A percentile compares a stretch with the other conserved stretches of the same genome.
These are phyloP conservation scores for Globisporangium spinosum DNA, from an alignment of 352 stramenopile species.

Conservation along the genomic window DNA sequence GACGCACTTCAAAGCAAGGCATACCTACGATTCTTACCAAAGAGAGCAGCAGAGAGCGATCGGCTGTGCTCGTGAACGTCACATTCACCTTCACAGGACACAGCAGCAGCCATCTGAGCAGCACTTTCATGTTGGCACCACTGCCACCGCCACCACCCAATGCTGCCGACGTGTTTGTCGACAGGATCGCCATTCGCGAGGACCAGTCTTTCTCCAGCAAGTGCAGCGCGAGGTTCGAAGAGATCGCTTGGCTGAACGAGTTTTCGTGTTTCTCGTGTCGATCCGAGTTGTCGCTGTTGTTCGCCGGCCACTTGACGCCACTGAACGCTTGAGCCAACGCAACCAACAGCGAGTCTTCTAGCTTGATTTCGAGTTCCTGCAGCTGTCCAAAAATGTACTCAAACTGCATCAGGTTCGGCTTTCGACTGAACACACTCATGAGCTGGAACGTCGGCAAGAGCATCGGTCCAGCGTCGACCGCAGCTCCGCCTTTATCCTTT, in stretches of 20 bases:
- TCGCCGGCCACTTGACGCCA: slow-evolving; percentile 58
- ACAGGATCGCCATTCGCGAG: slow-evolving; percentile 36
- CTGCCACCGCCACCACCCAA: slow-evolving; percentile 26
- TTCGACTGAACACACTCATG: slow-evolving; percentile 70
- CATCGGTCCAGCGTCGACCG: slow-evolving; percentile 22
- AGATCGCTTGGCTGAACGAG: background rate
- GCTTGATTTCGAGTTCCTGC: slow-evolving; percentile 84
- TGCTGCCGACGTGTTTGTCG: slow-evolving; percentile 27
- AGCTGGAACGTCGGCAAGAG: slow-evolving; percentile 76
- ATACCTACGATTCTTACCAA: slow-evolving; percentile 32
- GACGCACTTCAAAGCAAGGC: background rate
- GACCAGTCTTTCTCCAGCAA: slow-evolving; percentile 59
- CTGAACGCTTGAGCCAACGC: slow-evolving; percentile 73
- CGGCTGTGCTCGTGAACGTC: slow-evolving; percentile 84
- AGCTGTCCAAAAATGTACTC: slow-evolving; percentile 87
- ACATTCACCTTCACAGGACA: slow-evolving; percentile 86
- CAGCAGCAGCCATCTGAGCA: slow-evolving; percentile 74
- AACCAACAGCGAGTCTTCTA: slow-evolving; percentile 77
- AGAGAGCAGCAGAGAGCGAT: slow-evolving; percentile 78
- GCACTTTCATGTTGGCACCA: slow-evolving; percentile 64
- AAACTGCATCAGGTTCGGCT: slow-evolving; percentile 68
- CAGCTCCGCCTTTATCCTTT: slow-evolving; percentile 21
- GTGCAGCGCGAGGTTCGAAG: slow-evolving; percentile 47
- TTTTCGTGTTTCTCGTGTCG: slow-evolving; percentile 17
- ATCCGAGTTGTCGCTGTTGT: slow-evolving; percentile 17